Evolutionary conservation across 768 basidiomycete genomes (phyloP).

Genomic region (Strobilomyces dryophilus): DNA sequence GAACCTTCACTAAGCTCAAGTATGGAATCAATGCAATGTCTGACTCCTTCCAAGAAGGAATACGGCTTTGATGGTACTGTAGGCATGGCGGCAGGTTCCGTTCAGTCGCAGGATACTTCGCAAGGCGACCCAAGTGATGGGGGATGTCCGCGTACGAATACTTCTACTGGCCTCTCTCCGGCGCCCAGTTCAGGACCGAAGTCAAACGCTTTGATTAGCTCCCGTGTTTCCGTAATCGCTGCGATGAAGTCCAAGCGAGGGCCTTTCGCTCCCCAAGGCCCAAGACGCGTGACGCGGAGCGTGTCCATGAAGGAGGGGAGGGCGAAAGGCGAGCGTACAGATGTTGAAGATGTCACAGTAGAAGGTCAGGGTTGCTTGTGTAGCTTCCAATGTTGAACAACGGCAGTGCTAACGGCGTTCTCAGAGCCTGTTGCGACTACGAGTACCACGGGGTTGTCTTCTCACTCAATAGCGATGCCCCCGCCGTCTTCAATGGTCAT

Average conservation of each 20-base stretch:
- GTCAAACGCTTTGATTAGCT: not conserved
- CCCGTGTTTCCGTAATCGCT: conserved; percentile 1
- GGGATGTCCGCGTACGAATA: not conserved
- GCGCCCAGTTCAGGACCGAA: not conserved
- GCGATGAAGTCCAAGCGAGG: conserved; percentile 18
- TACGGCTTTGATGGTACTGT: not conserved
- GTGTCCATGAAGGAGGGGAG: conserved; percentile 24
- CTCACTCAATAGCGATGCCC: not conserved
- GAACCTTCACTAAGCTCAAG: not conserved
- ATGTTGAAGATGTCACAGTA: not conserved
- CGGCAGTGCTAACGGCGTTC: conserved; percentile 2
- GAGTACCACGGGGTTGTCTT: not conserved
- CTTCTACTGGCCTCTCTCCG: not conserved
- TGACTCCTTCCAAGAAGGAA: not conserved
- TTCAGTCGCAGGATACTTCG: not conserved
- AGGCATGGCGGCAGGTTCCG: not conserved
- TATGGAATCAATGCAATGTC: conserved; percentile 3
- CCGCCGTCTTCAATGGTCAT: not conserved
- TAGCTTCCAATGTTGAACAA: not conserved
- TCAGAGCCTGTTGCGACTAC: not conserved
- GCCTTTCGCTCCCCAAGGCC: conserved; percentile 5
- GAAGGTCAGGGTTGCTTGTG: conserved; percentile 1
- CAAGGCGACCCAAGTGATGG: not conserved
- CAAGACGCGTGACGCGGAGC: conserved; percentile 27
- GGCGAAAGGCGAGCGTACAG: not conserved